A percentile compares a stretch with the other conserved stretches of the same genome.
These are phyloP conservation scores for Lecanicillium sp. DNA, from an alignment of 2,329 filamentous ascomycete species.

Conservation along the genomic window DNA sequence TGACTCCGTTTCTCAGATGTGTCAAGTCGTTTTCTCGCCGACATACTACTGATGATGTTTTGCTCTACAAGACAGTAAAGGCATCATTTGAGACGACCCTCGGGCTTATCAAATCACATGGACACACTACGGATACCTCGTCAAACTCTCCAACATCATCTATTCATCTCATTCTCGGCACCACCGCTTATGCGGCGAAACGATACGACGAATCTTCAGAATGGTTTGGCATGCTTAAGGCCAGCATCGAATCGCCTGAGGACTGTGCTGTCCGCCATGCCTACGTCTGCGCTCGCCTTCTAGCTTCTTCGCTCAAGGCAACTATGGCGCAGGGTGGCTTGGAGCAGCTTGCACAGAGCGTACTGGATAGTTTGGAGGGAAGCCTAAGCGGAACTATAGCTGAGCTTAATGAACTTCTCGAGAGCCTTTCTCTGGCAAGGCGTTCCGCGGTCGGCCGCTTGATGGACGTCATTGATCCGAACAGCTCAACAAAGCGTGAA, in stretches of 20 bases:
- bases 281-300: constrained; percentile 44
- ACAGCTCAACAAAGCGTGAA: constrained; percentile 8
- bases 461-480: constrained; percentile 18
- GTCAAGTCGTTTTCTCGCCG: constrained; percentile 53
- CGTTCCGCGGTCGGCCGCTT: constrained; percentile 45
- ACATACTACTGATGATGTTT: constrained; percentile 26
- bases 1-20: constrained; percentile 57
- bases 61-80: constrained; percentile 27
- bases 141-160: constrained; percentile 35
- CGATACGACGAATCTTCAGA: constrained; percentile 40
- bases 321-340: constrained; percentile 25
- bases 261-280: constrained; percentile 43
- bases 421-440: constrained; percentile 45
- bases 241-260: constrained; percentile 24
- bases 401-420: constrained; percentile 54
- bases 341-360: constrained; percentile 34
- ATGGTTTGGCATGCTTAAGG: constrained; percentile 44
- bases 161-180: constrained; percentile 46
- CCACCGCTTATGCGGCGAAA: constrained; percentile 36
- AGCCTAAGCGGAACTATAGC: constrained; percentile 48
- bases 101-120: constrained; percentile 23
- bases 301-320: constrained; percentile 44
- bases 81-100: constrained; percentile 22
- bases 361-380: constrained; percentile 48
- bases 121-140: constrained; percentile 23